A percentile compares a stretch with the other conserved stretches of the same genome.
Conservation (phyloP, 306 rosid species). For the Cucumis hystrix region DNA sequence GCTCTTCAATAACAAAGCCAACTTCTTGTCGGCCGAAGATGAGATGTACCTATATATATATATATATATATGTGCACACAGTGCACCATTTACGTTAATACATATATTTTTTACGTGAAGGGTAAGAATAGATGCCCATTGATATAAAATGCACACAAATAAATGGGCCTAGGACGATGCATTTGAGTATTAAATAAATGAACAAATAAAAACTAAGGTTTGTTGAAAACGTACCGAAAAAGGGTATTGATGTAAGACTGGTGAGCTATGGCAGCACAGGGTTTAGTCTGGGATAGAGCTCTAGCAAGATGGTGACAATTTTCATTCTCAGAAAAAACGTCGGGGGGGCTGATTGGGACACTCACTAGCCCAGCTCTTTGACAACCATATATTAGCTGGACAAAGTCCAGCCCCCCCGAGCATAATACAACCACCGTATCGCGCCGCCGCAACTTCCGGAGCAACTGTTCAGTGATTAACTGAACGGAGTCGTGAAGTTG, state of each 20-base stretch:
- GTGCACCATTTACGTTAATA: no score
- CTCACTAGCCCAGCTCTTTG: conserved; percentile 65
- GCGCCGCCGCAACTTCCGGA: conserved; percentile 23
- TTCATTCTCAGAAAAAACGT: conserved; percentile 30
- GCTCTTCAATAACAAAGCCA: conserved; percentile 20
- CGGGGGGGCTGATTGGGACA: conserved; percentile 55
- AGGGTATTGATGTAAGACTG: conserved; percentile 26
- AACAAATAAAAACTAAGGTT: no score
- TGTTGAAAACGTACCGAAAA: not conserved
- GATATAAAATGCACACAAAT: no score
- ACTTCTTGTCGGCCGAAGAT: conserved; percentile 11
- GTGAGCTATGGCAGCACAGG: conserved; percentile 68
- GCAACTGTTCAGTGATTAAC: conserved; percentile 27
- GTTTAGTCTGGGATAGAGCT: conserved; percentile 59
- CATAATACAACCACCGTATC: conserved; percentile 46
- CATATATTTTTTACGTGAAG: no score
- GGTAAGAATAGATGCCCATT: no score
- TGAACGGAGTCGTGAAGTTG: conserved; percentile 42
- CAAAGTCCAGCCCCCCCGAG: conserved; percentile 55
- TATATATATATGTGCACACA: no score
- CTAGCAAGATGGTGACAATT: conserved; percentile 40
- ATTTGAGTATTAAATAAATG: no score
- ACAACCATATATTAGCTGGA: conserved; percentile 48
- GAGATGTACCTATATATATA: conserved; percentile 12
- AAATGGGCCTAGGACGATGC: no score